Evolutionary conservation across 2,329 filamentous ascomycete species (phyloP).

Genomic region (Cercospora zeae-maydis): DNA sequence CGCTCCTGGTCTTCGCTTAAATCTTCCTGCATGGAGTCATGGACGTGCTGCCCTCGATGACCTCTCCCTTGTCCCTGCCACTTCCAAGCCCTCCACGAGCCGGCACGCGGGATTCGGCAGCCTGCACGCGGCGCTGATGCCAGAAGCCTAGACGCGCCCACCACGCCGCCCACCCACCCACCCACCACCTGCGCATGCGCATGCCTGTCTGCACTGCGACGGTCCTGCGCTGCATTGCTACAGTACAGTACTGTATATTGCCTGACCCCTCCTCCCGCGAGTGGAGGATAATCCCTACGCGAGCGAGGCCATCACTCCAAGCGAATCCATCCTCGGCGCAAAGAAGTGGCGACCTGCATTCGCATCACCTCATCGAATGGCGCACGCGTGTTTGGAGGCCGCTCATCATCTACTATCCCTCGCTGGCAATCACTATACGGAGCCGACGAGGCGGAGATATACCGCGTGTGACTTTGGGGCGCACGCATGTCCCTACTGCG

Average conservation of each 20-base stretch:
- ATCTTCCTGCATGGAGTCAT: slow-evolving; percentile 7
- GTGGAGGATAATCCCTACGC: background rate
- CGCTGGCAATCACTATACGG: background rate
- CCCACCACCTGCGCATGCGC: background rate
- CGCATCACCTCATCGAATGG: background rate
- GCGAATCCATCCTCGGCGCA: background rate
- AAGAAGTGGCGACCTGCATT: background rate
- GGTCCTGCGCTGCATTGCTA: background rate
- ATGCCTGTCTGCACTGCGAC: background rate
- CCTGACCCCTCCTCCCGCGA: background rate
- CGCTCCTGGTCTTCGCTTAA: slow-evolving; percentile 8
- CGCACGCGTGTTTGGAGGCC: background rate
- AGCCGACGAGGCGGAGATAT: background rate
- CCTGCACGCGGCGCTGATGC: background rate
- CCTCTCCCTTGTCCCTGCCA: background rate
- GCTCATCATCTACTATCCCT: background rate
- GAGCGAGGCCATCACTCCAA: background rate
- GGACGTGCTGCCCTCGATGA: background rate
- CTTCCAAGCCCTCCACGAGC: background rate
- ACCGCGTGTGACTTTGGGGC: background rate
- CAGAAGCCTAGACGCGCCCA: background rate
- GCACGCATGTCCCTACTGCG: background rate
- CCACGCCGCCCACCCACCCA: background rate
- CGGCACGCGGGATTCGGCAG: slow-evolving; percentile 9
- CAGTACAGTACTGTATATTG: background rate